Conservation (phyloP, 345 rosid species). For the Gossypium rotundifolium region DNA sequence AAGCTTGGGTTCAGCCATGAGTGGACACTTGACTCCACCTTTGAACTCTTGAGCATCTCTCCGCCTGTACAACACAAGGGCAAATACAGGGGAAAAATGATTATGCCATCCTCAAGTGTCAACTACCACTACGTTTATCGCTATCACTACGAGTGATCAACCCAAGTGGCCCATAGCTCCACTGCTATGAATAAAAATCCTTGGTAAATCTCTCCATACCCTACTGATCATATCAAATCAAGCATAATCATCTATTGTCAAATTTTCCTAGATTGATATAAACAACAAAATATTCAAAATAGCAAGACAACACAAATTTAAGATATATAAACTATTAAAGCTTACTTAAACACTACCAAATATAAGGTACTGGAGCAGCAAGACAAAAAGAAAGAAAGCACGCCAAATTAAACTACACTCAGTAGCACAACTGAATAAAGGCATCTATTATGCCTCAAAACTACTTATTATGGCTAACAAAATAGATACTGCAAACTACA, state of each 20-base stretch:
- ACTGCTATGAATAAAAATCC: slow-evolving; percentile 27
- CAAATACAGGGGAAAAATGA: slow-evolving; percentile 66
- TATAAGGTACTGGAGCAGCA: slow-evolving; percentile 35
- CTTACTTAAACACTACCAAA: slow-evolving; percentile 45
- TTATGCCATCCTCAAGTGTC: slow-evolving; percentile 58
- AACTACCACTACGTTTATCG: slow-evolving; percentile 58
- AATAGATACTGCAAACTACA: slow-evolving; percentile 52
- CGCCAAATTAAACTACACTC: slow-evolving; percentile 63
- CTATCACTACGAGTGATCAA: slow-evolving; percentile 40
- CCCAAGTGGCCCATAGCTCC: slow-evolving; percentile 38
- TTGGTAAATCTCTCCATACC: slow-evolving; percentile 29
- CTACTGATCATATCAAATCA: slow-evolving; percentile 30
- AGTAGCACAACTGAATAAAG: slow-evolving; percentile 40
- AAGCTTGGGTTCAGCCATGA: slow-evolving; percentile 50
- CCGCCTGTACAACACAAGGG: slow-evolving; percentile 65
- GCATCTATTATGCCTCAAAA: slow-evolving; percentile 51
- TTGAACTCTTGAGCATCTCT: slow-evolving; percentile 50
- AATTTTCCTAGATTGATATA: slow-evolving; percentile 12
- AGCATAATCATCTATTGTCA: slow-evolving; percentile 21
- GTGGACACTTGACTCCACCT: slow-evolving; percentile 44
- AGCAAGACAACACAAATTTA: slow-evolving; percentile 21
- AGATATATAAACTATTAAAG: slow-evolving; percentile 24
- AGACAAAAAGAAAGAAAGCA: slow-evolving; percentile 55
- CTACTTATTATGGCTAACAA: slow-evolving; percentile 67
- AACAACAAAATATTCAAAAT: slow-evolving; percentile 15